Evolutionary conservation across 2,329 filamentous ascomycete genomes (phyloP), one percentile per base, ranked within the genome.

Genomic region (Trichoderma endophyticum): DNA sequence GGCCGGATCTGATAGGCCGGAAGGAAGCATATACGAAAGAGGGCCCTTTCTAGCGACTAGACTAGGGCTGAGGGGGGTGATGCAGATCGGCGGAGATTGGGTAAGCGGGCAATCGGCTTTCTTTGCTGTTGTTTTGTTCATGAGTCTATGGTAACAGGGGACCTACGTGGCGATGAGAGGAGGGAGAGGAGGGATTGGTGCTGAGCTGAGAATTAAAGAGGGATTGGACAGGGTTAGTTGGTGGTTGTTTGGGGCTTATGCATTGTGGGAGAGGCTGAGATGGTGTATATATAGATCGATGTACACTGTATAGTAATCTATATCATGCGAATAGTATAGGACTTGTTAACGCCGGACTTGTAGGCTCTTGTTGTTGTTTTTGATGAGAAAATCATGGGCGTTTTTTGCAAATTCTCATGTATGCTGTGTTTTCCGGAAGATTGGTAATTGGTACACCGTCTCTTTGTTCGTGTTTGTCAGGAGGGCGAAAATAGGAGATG

Each of bases 31-130:
- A 54, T 54, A 54, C 48, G 48, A 54, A 54, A 12, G 21, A 21
- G 48, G 21, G 48, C 48, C 48, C n/a, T 51, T 66, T 14, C 14
- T 43, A 15, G 39, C 39, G 21, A 67, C 64, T 67, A 67, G 21
- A 67, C 64, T 67, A 67, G 64, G 51, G 51, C 64, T 57, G 64
- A 57, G 48, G 48, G 61, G 61, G 64, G 32, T 67, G 12, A 39
- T 57, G 64, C 43, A 57, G 64, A 67, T 67, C 64, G 64, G 64
- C 64, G n/a, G 24, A 30, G 24, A 36, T 26, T 18, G 30, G 63
- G 8, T 56, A 48, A 60, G 57, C 56, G 56, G 56, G 34, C 39
- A 39, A 5, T 34, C 34, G 34, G 4, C 5, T 11, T n/a, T 32
- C 28, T 32, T 18, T 48, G 2, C 30, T 18, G 63, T 21, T 62